A percentile compares a stretch with the other conserved stretches of the same genome.
Evolutionary conservation across 2,329 filamentous ascomycete genomes (phyloP).

Genomic region (Leptographium wingfieldii): DNA sequence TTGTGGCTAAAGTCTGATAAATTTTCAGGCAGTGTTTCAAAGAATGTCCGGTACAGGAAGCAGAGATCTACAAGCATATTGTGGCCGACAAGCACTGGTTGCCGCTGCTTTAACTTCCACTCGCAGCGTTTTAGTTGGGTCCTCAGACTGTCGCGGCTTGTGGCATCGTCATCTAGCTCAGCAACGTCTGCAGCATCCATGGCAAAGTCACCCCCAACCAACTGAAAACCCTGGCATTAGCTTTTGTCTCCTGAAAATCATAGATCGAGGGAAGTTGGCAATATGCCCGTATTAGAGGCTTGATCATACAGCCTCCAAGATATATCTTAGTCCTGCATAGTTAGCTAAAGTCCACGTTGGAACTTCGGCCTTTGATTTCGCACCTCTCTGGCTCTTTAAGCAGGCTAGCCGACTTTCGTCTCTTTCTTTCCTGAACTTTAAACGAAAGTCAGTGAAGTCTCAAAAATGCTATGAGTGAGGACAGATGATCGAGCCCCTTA

Average conservation of each 20-base stretch:
- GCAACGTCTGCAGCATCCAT: conserved; percentile 2
- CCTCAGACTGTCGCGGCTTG: not conserved
- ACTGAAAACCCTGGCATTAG: not conserved
- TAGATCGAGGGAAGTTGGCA: too few relatives aligned
- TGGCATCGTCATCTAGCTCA: not conserved
- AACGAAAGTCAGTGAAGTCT: not conserved
- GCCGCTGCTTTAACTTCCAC: conserved; percentile 15
- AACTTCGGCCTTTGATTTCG: not conserved
- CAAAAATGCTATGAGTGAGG: not conserved
- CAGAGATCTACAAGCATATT: conserved; percentile 53
- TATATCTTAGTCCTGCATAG: conserved; percentile 11
- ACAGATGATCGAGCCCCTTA: not conserved
- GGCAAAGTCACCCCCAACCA: conserved; percentile 19
- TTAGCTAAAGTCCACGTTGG: not conserved
- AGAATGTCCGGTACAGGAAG: conserved; percentile 51
- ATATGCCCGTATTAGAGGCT: not conserved
- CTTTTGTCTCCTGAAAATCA: not conserved
- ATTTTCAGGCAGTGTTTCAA: conserved; percentile 40
- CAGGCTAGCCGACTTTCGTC: conserved; percentile 1
- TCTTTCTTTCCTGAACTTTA: not conserved
- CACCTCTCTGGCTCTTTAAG: conserved; percentile 12
- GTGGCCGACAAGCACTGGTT: conserved; percentile 44
- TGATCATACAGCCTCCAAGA: conserved; percentile 20
- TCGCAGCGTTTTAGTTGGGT: conserved; percentile 15
- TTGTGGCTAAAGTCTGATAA: conserved; percentile 37